Evolutionary conservation across 2,329 filamentous ascomycete species (phyloP).

Genomic region (Metarhizium guizhouense): DNA sequence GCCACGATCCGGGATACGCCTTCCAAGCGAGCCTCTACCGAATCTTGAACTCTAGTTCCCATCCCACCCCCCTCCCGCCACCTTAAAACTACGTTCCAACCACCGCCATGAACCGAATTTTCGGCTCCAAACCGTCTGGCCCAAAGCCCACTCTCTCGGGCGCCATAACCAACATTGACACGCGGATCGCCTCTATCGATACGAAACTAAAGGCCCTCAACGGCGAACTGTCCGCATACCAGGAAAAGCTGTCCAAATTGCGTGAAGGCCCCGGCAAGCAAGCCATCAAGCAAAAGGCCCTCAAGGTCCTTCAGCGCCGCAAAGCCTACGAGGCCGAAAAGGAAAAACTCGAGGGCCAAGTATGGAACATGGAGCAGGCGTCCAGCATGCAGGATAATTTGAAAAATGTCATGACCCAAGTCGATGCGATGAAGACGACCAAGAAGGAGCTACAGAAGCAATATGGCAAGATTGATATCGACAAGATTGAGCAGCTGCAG

Average conservation of each 20-base stretch:
- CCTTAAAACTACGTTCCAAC: not conserved
- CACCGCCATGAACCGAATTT: slow-evolving; percentile 81
- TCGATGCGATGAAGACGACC: slow-evolving; percentile 94
- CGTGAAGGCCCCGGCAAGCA: slow-evolving; percentile 90
- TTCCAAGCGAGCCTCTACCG: not conserved
- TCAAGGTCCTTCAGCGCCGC: slow-evolving; percentile 86
- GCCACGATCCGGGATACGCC: not conserved
- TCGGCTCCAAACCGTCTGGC: slow-evolving; percentile 76
- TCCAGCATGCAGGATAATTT: slow-evolving; percentile 98
- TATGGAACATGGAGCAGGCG: slow-evolving; percentile 99
- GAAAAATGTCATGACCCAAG: slow-evolving; percentile 96
- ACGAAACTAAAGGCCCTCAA: slow-evolving; percentile 91
- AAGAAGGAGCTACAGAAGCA: slow-evolving; percentile 88
- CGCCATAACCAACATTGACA: slow-evolving; percentile 80
- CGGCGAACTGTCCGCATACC: slow-evolving; percentile 80
- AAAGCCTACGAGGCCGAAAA: slow-evolving; percentile 93
- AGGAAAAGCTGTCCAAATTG: slow-evolving; percentile 82
- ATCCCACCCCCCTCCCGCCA: not conserved
- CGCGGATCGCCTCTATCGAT: slow-evolving; percentile 77
- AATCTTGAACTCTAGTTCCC: not conserved
- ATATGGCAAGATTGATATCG: slow-evolving; percentile 94
- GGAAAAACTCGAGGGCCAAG: slow-evolving; percentile 86
- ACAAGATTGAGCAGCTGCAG: slow-evolving; percentile 95
- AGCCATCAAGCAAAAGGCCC: slow-evolving; percentile 86
- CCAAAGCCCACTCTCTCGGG: slow-evolving; percentile 83